phyloP scores from a whole-genome alignment of 2,329 filamentous ascomycete species.

The Claviceps arundinis region DNA sequence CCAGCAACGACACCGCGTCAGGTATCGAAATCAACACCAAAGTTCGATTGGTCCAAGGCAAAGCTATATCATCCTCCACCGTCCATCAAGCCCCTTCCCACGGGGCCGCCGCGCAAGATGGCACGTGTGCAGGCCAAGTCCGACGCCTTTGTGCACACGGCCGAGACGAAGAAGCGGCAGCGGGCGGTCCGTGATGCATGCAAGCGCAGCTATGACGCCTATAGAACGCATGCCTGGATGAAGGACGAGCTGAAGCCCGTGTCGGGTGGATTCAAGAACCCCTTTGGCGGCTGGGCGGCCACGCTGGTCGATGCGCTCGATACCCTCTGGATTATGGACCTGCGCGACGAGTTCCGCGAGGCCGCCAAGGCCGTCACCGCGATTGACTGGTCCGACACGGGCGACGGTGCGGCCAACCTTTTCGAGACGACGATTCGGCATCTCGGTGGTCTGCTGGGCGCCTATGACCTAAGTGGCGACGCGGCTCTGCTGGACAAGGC shows the following conservation, averaged over 20 bases:
- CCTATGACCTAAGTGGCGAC: slow-evolving; percentile 36
- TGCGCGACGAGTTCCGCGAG: slow-evolving; percentile 41
- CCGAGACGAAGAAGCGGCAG: slow-evolving; percentile 17
- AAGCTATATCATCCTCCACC: slow-evolving; percentile 16
- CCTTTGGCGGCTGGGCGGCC: slow-evolving; percentile 43
- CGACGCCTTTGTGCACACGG: slow-evolving; percentile 10
- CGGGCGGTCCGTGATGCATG: slow-evolving; percentile 28
- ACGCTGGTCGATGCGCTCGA: slow-evolving; percentile 49
- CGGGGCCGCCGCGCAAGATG: slow-evolving; percentile 13
- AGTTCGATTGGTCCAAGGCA: slow-evolving; percentile 19
- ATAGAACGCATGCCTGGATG: slow-evolving; percentile 38
- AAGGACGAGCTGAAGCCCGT: slow-evolving; percentile 39
- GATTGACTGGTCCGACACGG: slow-evolving; percentile 38
- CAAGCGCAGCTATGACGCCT: slow-evolving; percentile 33
- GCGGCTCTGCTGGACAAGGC: slow-evolving; percentile 34
- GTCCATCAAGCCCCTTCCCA: slow-evolving; percentile 19
- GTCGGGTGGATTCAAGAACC: slow-evolving; percentile 29
- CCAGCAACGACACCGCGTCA: neutral
- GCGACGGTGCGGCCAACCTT: slow-evolving; percentile 28
- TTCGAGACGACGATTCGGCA: slow-evolving; percentile 39
- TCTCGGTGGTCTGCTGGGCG: slow-evolving; percentile 37
- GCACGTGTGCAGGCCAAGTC: slow-evolving; percentile 18
- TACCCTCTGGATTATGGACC: slow-evolving; percentile 49
- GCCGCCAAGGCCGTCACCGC: slow-evolving; percentile 35
- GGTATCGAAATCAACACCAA: slow-evolving; percentile 9